Conservation (phyloP, 2,329 filamentous ascomycete species). For the Fusarium cicatricum region DNA sequence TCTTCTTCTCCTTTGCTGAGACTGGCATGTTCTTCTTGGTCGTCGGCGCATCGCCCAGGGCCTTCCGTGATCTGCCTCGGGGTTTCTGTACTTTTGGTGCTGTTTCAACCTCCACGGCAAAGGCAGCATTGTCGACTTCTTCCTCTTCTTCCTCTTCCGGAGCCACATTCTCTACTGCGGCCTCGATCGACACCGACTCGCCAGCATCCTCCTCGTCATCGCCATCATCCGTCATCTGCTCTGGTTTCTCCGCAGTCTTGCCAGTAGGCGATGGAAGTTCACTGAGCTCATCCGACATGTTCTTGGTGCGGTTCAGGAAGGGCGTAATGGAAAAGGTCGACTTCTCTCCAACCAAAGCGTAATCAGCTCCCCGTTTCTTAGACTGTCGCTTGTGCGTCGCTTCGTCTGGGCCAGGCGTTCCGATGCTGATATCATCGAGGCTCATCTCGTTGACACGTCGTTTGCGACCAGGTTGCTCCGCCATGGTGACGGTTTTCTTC, state of each 20-base stretch:
- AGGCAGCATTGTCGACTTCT: constrained; percentile 3
- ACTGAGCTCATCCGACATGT: constrained; percentile 46
- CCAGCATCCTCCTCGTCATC: constrained; percentile 37
- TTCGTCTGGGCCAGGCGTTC: constrained; percentile 56
- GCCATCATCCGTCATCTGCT: constrained; percentile 47
- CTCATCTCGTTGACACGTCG: constrained; percentile 55
- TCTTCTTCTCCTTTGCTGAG: constrained; percentile 46
- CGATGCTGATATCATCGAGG: constrained; percentile 56
- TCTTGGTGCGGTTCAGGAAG: constrained; percentile 79
- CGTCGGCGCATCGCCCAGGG: constrained; percentile 55
- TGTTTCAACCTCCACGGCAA: constrained; percentile 13
- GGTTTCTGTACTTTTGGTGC: constrained; percentile 46
- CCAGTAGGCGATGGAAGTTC: constrained; percentile 38
- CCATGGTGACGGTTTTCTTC: constrained; percentile 33
- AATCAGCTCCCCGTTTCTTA: constrained; percentile 66
- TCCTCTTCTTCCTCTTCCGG: constrained; percentile 8
- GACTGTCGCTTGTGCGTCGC: constrained; percentile 51
- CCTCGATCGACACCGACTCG: constrained; percentile 17
- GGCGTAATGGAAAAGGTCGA: constrained; percentile 94
- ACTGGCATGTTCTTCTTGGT: constrained; percentile 56
- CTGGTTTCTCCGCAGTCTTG: constrained; percentile 19
- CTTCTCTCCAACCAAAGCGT: constrained; percentile 75
- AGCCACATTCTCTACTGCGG: constrained; percentile 12
- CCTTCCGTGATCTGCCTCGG: constrained; percentile 56
- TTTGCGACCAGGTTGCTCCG: constrained; percentile 53